phyloP scores from a whole-genome alignment of 2,329 filamentous ascomycete genomes.

The Xylaria sp. region DNA sequence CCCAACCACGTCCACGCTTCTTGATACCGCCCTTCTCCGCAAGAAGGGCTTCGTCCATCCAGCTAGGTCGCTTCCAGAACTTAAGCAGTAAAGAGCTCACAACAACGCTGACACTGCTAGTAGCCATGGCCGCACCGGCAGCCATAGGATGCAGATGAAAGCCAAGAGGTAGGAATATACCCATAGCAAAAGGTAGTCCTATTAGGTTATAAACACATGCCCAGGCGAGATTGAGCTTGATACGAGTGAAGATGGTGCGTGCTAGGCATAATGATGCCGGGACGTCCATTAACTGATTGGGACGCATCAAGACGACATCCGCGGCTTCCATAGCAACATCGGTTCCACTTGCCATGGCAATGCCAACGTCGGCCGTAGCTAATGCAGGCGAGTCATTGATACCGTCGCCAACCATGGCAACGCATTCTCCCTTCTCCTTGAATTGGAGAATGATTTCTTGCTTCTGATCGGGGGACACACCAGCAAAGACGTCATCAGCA shows the following conservation, averaged over 20 bases:
- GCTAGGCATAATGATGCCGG: conserved; percentile 85
- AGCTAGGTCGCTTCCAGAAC: conserved; percentile 83
- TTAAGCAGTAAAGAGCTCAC: conserved; percentile 84
- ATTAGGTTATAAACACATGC: conserved; percentile 92
- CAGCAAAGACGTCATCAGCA: conserved; percentile 78
- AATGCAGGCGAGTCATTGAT: conserved; percentile 98
- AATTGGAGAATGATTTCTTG: conserved; percentile 83
- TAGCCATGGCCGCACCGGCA: conserved; percentile 93
- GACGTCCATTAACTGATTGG: conserved; percentile 91
- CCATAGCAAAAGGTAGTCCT: conserved; percentile 96
- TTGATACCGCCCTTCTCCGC: conserved; percentile 64
- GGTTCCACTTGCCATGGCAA: conserved; percentile 90
- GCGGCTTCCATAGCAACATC: conserved; percentile 98
- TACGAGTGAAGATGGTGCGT: conserved; percentile 86
- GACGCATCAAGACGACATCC: conserved; percentile 94
- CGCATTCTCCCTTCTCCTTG: conserved; percentile 77
- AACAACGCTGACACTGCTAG: conserved; percentile 89
- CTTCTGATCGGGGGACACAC: conserved; percentile 92
- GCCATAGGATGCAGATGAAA: conserved; percentile 92
- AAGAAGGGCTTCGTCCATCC: conserved; percentile 80
- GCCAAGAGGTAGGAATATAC: conserved; percentile 89
- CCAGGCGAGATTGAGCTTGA: conserved; percentile 93
- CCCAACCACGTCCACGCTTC: conserved; percentile 56
- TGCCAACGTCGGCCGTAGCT: conserved; percentile 90
- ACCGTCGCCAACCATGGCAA: conserved; percentile 97